phyloP scores from a whole-genome alignment of 202 grass and related monocot species.

The Elaeis oleifera region DNA sequence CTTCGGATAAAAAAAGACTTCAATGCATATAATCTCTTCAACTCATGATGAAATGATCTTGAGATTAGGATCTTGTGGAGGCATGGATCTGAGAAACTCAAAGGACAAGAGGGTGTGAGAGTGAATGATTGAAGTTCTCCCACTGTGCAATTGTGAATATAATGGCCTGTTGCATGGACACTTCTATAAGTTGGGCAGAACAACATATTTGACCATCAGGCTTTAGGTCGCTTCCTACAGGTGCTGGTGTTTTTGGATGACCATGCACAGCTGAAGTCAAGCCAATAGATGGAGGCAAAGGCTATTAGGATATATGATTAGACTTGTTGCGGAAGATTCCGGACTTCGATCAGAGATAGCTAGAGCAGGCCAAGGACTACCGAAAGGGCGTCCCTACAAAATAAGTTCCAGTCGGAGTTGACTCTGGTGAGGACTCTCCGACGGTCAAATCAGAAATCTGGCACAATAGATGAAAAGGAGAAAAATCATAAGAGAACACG shows the following conservation, averaged over 20 bases:
- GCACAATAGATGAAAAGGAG: too few species aligned
- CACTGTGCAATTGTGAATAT: slow-evolving; percentile 11
- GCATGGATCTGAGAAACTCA: slow-evolving; percentile 8
- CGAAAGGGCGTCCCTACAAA: too few species aligned
- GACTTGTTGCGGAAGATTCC: too few species aligned
- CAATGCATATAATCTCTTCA: slow-evolving; percentile 26
- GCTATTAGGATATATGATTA: too few species aligned
- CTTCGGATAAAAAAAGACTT: slow-evolving; percentile 20
- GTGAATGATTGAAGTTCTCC: slow-evolving; percentile 5
- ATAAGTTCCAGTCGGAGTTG: too few species aligned
- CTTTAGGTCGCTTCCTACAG: slow-evolving; percentile 10
- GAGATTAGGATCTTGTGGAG: slow-evolving; percentile 18
- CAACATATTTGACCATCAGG: slow-evolving; percentile 10
- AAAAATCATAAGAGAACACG: too few species aligned
- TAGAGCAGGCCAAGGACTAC: too few species aligned
- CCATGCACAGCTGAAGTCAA: slow-evolving; percentile 17
- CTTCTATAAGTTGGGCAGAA: slow-evolving; percentile 16
- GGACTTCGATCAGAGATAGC: too few species aligned
- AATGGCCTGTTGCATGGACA: slow-evolving; percentile 1
- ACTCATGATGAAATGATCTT: slow-evolving; percentile 26
- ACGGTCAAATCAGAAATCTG: too few species aligned
- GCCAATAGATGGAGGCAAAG: slow-evolving; percentile 23
- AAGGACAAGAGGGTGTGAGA: slow-evolving; percentile 10
- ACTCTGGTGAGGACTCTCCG: too few species aligned
- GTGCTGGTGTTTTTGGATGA: slow-evolving; percentile 14